Base-by-base conservation (phyloP, 352 stramenopile genomes). In the Pythium biforme region DNA sequence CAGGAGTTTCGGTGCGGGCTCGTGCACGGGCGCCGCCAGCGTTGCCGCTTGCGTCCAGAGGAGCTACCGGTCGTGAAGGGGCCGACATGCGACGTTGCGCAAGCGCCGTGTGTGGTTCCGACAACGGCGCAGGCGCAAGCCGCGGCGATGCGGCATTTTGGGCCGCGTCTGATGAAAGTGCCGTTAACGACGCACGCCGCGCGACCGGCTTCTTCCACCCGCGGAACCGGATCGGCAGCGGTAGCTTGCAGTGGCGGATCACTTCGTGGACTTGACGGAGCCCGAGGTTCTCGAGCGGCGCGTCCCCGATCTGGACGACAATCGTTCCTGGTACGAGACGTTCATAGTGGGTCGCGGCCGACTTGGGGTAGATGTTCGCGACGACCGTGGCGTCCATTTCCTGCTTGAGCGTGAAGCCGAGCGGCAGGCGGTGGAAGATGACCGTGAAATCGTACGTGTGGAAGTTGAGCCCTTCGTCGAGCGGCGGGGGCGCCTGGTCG, bases 341-440 rank as follows among this genome's bases (percentile, higher is more conserved):
- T 9, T 73, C 69, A 66, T 94, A 96, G 63, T 89, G 82, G 12
- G 83, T 90, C 12, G 78, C 81, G 2, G 75, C 77, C 51, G 83
- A 92, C 51, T 88, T 85, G 1, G 86, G 83, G 51, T 92, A 92
- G 61, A 94, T 90, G n/a, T 83, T 92, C 19, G 83, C 85, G 6
- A 96, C 85, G 39, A 92, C 84, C 1, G 79, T 92, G 27, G 64
- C 75, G 64, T 91, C 81, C 62, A 81, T 76, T 17, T 84, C 79
- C 46, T 90, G 80, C 63, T 91, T 91, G 71, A 96, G 81, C 6
- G 85, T 94, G 57, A 96, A 94, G 9, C 87, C 87, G 20, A 96
- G 74, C 41, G 87, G 87, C 15, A 94, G 77, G 31, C 83, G 86
- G 69, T 96, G 85, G 62, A 96, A 96, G 37, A 92, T 59, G 53